Base-by-base conservation (phyloP, 306 rosid genomes). In the Urtica urens region DNA sequence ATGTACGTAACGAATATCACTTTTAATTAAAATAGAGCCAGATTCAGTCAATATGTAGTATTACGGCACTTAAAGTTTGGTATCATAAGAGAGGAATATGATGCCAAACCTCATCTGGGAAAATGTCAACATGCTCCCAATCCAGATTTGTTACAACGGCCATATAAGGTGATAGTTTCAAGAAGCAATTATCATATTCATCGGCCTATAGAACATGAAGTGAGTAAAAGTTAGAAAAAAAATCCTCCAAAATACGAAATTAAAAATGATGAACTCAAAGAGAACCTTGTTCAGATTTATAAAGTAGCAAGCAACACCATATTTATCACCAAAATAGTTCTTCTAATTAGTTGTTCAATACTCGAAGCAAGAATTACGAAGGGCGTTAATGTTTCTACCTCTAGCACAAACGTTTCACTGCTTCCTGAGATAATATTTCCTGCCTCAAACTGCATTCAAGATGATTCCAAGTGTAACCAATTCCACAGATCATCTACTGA, bases 121-220 rank as follows among this genome's bases (percentile, higher is more conserved):
- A 65, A 11, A 49, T 49, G 38, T 71, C 65, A 49, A 71, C 60
- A 57, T 59, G 64, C 60, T 70, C 71, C 71, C 63, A 42, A 4
- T 59, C 60, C 58, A 64, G 26, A 59, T 46, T 60, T 14, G 59
- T 60, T 20, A 64, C 59, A 5, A 60, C 34, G 23, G 62, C 47
- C 6, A 61, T 38, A 38, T 27, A 47, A 53, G 69, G 68, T 15
- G 61, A 51, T 52, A 55, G 14, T 30, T 45, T 42, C 26, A 66
- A 43, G 55, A 66, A 61, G 35, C 66, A 55, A 26, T 31, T 25
- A 60, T 60, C 73, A 1, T 60, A 68, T 68, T 68, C 68, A 35
- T 60, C 73, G 49, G 73, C 73, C 73, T 54, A 29, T 14, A 43
- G 19, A 30, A 56, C 21, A 47, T 53, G 44, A 16, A 23, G 56